A percentile compares a stretch with the other conserved stretches of the same genome.
phyloP scores from a whole-genome alignment of 225 moss, liverwort and hornwort species.

The Sphagnum contortum region DNA sequence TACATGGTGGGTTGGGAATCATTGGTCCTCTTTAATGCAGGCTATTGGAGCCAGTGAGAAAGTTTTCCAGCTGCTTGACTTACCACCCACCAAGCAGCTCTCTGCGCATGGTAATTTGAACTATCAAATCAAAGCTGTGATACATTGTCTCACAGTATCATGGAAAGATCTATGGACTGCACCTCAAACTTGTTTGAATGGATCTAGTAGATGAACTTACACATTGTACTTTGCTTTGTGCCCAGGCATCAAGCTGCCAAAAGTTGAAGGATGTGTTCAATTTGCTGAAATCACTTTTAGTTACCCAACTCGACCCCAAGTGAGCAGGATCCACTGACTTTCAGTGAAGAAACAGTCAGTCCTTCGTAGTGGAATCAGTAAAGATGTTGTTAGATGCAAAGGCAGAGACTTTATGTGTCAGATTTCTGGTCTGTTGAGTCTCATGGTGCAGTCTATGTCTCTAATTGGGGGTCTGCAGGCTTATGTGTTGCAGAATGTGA shows the following conservation, averaged over 20 bases:
- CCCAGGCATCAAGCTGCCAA: slow-evolving; percentile 62
- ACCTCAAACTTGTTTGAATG: no score
- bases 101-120: slow-evolving; percentile 46
- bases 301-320: slow-evolving; percentile 82
- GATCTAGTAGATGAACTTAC: no score
- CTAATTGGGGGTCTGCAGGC: slow-evolving; percentile 19
- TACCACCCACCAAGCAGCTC: slow-evolving; percentile 80
- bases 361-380: no score
- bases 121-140: no score
- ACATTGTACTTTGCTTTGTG: no score
- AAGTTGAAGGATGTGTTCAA: slow-evolving; percentile 83
- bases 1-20: slow-evolving; percentile 99
- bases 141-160: no score
- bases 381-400: no score
- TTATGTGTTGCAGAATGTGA: slow-evolving; percentile 71
- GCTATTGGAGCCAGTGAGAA: slow-evolving; percentile 98
- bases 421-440: no score
- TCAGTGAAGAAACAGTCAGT: no score
- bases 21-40: slow-evolving; percentile 99
- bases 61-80: slow-evolving; percentile 87
- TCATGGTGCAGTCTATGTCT: no score
- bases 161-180: no score
- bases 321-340: neutral
- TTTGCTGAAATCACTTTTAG: slow-evolving; percentile 84
- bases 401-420: no score